Base-by-base conservation (phyloP, 2,329 filamentous ascomycete species). In the Pseudocercospora cruenta region DNA sequence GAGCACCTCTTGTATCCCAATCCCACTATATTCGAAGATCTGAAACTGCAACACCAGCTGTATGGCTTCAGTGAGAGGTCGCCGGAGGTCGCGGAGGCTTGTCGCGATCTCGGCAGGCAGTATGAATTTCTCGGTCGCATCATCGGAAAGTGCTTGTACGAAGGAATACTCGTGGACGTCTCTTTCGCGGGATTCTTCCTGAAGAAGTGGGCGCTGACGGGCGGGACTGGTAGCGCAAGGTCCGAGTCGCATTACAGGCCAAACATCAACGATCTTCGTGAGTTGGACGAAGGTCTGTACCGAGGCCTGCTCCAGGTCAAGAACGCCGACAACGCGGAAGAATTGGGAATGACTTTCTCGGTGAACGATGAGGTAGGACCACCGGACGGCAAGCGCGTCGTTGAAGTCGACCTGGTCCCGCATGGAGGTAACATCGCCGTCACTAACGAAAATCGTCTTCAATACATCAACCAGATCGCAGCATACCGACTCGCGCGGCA, bases 111-210 rank as follows among this genome's bases (percentile, higher is more conserved):
- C 16, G 82, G 95, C 4, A 87, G 86, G 68, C 87, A 89, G 14
- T 98, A 93, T 75, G 94, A 98, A 75, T 99, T 99, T 71, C 83
- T 98, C 0, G 95, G 95, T 1, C 90, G 95, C 3, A 87, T 99
- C 28, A 90, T 99, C 26, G 95, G 95, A 10, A 99, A 99, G 78
- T 99, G 95, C 79, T 84, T 99, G 74, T 99, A 99, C 76, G 95
- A 99, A 80, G 94, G 94, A 0, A 98, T 99, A 53, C 85, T 99
- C 2, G 90, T 98, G 55, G 94, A 99, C 78, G 90, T 97, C 66
- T 88, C 88, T 59, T 99, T 99, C 82, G 94, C 94, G 0, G 90
- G 92, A 0, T 99, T 99, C 82, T 99, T 99, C 80, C 86, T 99
- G 6, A 86, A 97, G 66, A 97, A 98, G 77, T 99, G 95, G 95